Percentiles rank a stretch among this genome's conserved stretches.
Conservation (phyloP, 2,329 filamentous ascomycete genomes). For the Xylaria sp. region DNA sequence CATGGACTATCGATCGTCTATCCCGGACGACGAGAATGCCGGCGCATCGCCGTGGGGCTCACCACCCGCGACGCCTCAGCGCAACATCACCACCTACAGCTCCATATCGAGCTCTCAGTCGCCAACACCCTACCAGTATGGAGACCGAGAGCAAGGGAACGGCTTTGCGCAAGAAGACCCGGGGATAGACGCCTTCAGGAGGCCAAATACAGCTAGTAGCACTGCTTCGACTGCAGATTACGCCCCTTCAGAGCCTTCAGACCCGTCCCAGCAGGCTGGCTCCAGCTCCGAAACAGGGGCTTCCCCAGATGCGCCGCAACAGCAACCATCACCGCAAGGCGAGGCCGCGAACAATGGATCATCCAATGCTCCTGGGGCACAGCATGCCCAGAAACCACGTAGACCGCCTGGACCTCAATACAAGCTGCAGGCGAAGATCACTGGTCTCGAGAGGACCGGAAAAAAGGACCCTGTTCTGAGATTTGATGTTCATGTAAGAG, state of each 20-base stretch:
- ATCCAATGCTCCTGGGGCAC: slow-evolving; percentile 36
- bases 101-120: slow-evolving; percentile 46
- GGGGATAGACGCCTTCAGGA: slow-evolving; percentile 48
- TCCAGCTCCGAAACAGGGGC: slow-evolving; percentile 35
- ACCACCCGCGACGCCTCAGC: slow-evolving; percentile 56
- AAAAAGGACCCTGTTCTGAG: slow-evolving; percentile 94
- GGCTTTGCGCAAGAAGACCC: slow-evolving; percentile 48
- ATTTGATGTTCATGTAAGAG: slow-evolving; percentile 94
- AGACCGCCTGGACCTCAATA: slow-evolving; percentile 69
- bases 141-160: slow-evolving; percentile 49
- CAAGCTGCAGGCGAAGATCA: slow-evolving; percentile 93
- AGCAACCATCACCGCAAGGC: slow-evolving; percentile 32
- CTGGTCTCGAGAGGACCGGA: slow-evolving; percentile 86
- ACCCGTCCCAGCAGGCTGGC: slow-evolving; percentile 40
- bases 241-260: slow-evolving; percentile 43
- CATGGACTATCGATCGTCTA: slow-evolving; percentile 66
- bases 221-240: slow-evolving; percentile 50
- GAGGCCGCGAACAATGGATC: slow-evolving; percentile 30
- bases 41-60: slow-evolving; percentile 63
- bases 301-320: slow-evolving; percentile 29
- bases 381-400: slow-evolving; percentile 55
- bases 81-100: slow-evolving; percentile 52
- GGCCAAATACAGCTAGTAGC: slow-evolving; percentile 55
- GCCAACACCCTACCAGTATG: slow-evolving; percentile 52
- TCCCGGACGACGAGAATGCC: slow-evolving; percentile 59